These are phyloP conservation scores for Pyracantha coccinea DNA, from an alignment of 331 rosid species.

Conservation along the genomic window DNA sequence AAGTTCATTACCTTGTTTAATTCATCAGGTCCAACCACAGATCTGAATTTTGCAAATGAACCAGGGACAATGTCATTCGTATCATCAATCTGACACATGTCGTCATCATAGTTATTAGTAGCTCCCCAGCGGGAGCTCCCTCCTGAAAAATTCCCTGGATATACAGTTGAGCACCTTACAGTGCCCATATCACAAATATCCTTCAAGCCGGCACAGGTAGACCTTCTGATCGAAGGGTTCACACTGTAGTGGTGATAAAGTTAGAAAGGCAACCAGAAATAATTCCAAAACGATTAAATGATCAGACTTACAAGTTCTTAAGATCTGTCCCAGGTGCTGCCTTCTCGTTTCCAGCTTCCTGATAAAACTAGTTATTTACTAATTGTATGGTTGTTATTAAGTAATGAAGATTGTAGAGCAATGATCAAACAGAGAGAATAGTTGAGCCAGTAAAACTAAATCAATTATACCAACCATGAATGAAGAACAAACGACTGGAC, in stretches of 20 bases:
- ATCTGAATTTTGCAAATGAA: slow-evolving; percentile 44
- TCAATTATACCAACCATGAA: slow-evolving; percentile 44
- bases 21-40: slow-evolving; percentile 35
- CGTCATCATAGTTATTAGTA: slow-evolving; percentile 48
- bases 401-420: not conserved
- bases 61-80: slow-evolving; percentile 40
- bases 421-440: slow-evolving; percentile 13
- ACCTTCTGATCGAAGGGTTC: slow-evolving; percentile 30
- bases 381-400: not conserved
- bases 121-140: slow-evolving; percentile 39
- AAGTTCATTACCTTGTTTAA: slow-evolving; percentile 48
- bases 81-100: slow-evolving; percentile 70
- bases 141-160: slow-evolving; percentile 29
- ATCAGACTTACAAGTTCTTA: slow-evolving; percentile 47
- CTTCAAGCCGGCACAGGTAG: slow-evolving; percentile 57
- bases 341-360: slow-evolving; percentile 55
- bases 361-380: not conserved
- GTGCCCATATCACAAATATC: slow-evolving; percentile 64
- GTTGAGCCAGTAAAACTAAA: slow-evolving; percentile 4
- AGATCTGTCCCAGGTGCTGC: slow-evolving; percentile 36
- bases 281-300: slow-evolving; percentile 9
- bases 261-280: slow-evolving; percentile 11
- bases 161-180: slow-evolving; percentile 44
- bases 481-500: slow-evolving; percentile 33
- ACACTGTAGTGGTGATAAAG: slow-evolving; percentile 29